A percentile compares a stretch with the other conserved stretches of the same genome.
Conservation (phyloP, 2,329 filamentous ascomycete species). For the Aaosphaeria pasadenensis region DNA sequence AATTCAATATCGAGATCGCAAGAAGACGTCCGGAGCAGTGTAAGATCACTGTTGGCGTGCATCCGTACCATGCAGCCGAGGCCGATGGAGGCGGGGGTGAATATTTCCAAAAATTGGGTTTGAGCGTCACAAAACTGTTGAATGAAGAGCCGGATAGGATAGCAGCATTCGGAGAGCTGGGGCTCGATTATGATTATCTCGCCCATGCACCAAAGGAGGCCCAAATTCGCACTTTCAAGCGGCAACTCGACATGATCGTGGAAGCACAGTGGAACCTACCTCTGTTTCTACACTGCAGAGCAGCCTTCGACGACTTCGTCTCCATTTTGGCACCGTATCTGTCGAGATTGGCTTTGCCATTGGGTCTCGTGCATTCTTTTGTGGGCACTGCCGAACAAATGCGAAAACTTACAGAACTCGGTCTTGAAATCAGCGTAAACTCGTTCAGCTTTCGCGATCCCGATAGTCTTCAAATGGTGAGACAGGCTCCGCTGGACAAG, state of each 20-base stretch:
- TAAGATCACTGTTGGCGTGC: constrained; percentile 49
- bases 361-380: constrained; percentile 42
- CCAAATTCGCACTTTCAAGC: constrained; percentile 27
- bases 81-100: constrained; percentile 31
- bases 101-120: constrained; percentile 24
- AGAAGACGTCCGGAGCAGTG: constrained; percentile 26
- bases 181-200: constrained; percentile 50
- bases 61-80: constrained; percentile 51
- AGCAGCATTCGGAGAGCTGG: constrained; percentile 50
- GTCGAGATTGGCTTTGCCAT: constrained; percentile 26
- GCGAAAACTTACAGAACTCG: constrained; percentile 35
- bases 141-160: constrained; percentile 22
- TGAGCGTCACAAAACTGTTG: constrained; percentile 17
- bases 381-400: constrained; percentile 42
- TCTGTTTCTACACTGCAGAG: constrained; percentile 43
- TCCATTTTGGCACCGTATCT: constrained; percentile 42
- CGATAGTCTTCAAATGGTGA: constrained; percentile 44
- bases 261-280: constrained; percentile 34
- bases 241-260: constrained; percentile 40
- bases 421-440: constrained; percentile 49
- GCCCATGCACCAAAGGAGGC: constrained; percentile 42
- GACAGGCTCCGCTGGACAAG: constrained; percentile 37
- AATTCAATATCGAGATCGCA: constrained; percentile 21
- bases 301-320: constrained; percentile 45
- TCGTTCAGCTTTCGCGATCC: constrained; percentile 46